Base-by-base conservation (phyloP, 1,284 basidiomycete genomes). In the Volvariella volvacea region DNA sequence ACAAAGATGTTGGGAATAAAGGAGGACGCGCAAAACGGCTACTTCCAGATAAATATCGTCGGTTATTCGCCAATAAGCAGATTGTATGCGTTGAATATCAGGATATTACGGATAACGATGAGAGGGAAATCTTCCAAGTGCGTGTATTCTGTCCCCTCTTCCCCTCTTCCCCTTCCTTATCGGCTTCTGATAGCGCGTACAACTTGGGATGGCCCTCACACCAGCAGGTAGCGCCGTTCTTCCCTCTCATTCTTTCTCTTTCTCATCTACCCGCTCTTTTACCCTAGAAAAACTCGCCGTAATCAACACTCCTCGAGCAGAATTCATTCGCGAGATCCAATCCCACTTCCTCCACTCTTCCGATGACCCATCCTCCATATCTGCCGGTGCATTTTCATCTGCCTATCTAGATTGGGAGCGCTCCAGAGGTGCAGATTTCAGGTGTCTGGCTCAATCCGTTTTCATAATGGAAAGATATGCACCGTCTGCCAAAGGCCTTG, bases 91-190 rank as follows among this genome's bases (percentile, higher is more conserved):
- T 86, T 20, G 82, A 88, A 53, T 88, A 86, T 51, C 64, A 72
- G 41, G 78, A 82, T 36, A 67, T 88, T 14, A 64, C 62, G 0
- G 74, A 78, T 40, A 61, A 63, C 2, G 72, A 78, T 30, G 82
- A 87, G 50, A 70, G 83, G 25, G 85, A 88, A 52, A 84, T 88
- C n/a, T 88, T 88, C 63, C 79, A 83, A 62, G 81, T 79, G 48
- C 38, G 65, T 39, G 1, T n/a, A 12, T 25, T 19, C 3, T 22
- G 4, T 2, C 41, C 28, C 4, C 21, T 15, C 2, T 20, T 15
- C 22, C 14, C 25, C 22, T 3, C n/a, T 19, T 21, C 32, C n/a
- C 21, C 14, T 25, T 28, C 17, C 1, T 19, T 1, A 22, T 33
- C 12, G n/a, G n/a, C 41, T 22, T 16, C 42, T 32, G 14, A 7